Base-by-base conservation (phyloP, 164 flowering plant species). In the Stephania cephalantha region DNA sequence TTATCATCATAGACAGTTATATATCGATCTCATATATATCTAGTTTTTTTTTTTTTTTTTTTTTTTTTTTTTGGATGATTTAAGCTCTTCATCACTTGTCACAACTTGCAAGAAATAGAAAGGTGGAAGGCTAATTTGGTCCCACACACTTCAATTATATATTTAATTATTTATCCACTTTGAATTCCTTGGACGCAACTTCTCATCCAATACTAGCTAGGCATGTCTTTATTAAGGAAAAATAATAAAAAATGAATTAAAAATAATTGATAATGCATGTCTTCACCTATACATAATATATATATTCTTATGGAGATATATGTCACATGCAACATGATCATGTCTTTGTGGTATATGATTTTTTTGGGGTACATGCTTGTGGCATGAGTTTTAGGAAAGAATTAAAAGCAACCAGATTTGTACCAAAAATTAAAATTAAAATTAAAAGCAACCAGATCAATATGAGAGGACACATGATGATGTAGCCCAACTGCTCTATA, bases 71-170 rank as follows among this genome's bases (percentile, higher is more conserved):
- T 53, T 13, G 48, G 15, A 67, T 30, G 18, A 17, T 50, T 50
- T 50, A 50, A 50, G 55, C 15, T 50, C 72, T 63, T 35, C 42
- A 35, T 35, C 53, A 72, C 46, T 55, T 53, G 67, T 53, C 68
- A 73, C 68, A 73, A 35, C 68, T 61, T 20, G 13, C 35, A 65
- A 20, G 68, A 6, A 65, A 65, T 65, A 20, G 68, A 65, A 20
- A 65, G 68, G 68, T 65, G 66, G 66, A 35, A 4, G 42, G 42
- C 42, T 35, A 35, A 9, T 63, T 18, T 63, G 66, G 66, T 18
- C 29, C 66, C 66, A 63, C 25, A 18, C 66, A 18, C 66, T 18
- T 63, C 55, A 8, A 50, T 50, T 50, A 48, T 50, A 48, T 35
- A 35, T 48, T n/a, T n/a, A n/a, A n/a, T n/a, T n/a, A n/a, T n/a